These are phyloP conservation scores for Hortiboletus flavorubellus DNA, from an alignment of 768 basidiomycete species.

Conservation along the genomic window DNA sequence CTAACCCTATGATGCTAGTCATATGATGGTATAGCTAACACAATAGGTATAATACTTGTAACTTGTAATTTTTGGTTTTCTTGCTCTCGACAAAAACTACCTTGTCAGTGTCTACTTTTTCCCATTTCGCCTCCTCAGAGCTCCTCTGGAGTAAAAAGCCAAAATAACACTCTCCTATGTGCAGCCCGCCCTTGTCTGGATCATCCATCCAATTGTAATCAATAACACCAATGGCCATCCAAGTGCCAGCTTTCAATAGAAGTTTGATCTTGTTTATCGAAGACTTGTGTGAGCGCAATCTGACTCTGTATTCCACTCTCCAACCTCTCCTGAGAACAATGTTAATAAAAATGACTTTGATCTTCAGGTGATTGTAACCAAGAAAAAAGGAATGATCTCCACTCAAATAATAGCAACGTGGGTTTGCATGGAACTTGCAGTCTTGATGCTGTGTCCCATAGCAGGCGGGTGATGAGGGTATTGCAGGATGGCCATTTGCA, in stretches of 20 bases:
- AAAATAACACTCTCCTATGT: neutral
- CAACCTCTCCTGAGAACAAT: neutral
- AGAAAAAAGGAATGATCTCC: constrained; percentile 1
- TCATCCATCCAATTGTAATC: constrained; percentile 2
- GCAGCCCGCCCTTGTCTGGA: neutral
- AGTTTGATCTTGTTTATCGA: neutral
- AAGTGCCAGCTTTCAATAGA: neutral
- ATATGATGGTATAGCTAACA: neutral
- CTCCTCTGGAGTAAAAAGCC: neutral
- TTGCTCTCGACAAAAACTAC: neutral
- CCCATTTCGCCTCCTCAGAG: neutral
- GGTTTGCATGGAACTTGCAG: neutral
- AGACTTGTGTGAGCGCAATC: neutral
- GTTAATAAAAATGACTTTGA: constrained; percentile 1
- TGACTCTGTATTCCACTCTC: neutral
- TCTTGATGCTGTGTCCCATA: neutral
- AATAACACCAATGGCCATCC: neutral
- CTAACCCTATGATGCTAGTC: no score
- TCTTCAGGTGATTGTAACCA: constrained; percentile 3
- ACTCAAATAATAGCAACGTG: neutral
- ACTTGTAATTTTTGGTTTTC: neutral
- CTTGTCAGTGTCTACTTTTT: constrained; percentile 1
- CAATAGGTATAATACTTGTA: neutral
- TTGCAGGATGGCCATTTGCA: neutral
- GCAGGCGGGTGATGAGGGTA: constrained; percentile 6